A percentile compares a stretch with the other conserved stretches of the same genome.
Evolutionary conservation across 495 filamentous ascomycete genomes (phyloP).

Genomic region (Terfezia claveryi): DNA sequence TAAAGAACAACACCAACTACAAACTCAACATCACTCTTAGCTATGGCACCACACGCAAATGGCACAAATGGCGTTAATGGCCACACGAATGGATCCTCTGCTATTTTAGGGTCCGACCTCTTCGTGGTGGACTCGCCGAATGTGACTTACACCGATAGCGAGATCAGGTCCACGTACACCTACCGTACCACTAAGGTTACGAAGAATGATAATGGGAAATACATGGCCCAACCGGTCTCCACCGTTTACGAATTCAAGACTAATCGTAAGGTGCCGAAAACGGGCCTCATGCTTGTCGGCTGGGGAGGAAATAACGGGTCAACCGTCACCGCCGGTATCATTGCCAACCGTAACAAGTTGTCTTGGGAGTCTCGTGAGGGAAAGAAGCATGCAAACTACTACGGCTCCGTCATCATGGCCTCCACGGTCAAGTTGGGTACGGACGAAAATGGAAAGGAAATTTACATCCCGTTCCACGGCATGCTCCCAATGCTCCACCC

Average conservation of each 20-base stretch:
- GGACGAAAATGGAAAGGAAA: conserved; percentile 63
- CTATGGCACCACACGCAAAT: conserved; percentile 91
- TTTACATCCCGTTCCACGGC: conserved; percentile 91
- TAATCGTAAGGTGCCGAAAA: conserved; percentile 77
- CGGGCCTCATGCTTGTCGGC: conserved; percentile 92
- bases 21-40: conserved; percentile 15
- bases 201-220: conserved; percentile 48
- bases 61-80: conserved; percentile 51
- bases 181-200: conserved; percentile 81
- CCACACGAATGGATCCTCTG: conserved; percentile 22
- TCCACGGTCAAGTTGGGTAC: conserved; percentile 92
- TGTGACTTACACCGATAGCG: conserved; percentile 66
- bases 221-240: conserved; percentile 68
- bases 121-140: conserved; percentile 84
- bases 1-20: conserved; percentile 29
- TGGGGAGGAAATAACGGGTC: conserved; percentile 98
- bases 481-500: conserved; percentile 94
- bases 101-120: conserved; percentile 29
- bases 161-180: conserved; percentile 80
- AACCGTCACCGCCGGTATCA: conserved; percentile 90
- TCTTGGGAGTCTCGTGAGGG: conserved; percentile 89
- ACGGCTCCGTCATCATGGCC: conserved; percentile 87
- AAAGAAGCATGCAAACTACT: conserved; percentile 72
- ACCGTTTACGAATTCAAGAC: conserved; percentile 93
- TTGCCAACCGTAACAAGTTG: conserved; percentile 75